Percentiles rank a stretch among this genome's conserved stretches.
Evolutionary conservation across 371 early-diverging fungal genomes (phyloP).

Genomic region (Thermomucor indicae-seudaticae): DNA sequence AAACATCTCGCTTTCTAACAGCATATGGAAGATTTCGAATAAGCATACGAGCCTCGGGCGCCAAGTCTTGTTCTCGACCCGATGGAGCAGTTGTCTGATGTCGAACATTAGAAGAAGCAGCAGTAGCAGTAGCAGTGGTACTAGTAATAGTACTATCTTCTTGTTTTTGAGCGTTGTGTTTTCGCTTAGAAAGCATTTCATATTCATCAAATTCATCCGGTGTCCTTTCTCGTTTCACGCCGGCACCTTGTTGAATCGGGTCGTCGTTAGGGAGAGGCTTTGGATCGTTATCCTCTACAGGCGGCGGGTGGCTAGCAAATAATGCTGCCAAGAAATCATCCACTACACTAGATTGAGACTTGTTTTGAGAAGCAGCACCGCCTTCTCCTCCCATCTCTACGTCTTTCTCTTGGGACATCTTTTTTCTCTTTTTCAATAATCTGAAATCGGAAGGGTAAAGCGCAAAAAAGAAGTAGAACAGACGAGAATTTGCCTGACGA

Average conservation of each 20-base stretch:
- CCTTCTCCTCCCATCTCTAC: not conserved
- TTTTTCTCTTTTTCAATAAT: not conserved
- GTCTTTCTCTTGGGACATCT: not conserved
- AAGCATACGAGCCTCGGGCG: conserved; percentile 41
- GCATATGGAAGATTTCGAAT: conserved; percentile 32
- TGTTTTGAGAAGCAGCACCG: conserved; percentile 2
- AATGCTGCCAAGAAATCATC: conserved; percentile 47
- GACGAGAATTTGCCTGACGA: not conserved
- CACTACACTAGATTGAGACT: conserved; percentile 29
- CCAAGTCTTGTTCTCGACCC: not conserved
- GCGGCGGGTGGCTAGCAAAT: conserved; percentile 28
- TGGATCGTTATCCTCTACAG: conserved; percentile 71
- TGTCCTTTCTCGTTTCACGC: conserved; percentile 10
- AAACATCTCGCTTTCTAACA: conserved; percentile 28
- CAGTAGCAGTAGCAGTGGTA: not conserved
- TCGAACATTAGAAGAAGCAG: not conserved
- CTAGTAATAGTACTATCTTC: not conserved
- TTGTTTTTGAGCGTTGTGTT: conserved; percentile 7
- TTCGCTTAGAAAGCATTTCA: conserved; percentile 36
- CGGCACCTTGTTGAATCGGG: conserved; percentile 1
- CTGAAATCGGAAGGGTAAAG: not conserved
- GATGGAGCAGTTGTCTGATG: not conserved
- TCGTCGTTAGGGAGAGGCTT: conserved; percentile 52
- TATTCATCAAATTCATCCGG: conserved; percentile 51
- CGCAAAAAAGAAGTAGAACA: not conserved